Conservation (phyloP, 2,329 filamentous ascomycete genomes). For the Cladosporium sp. region DNA sequence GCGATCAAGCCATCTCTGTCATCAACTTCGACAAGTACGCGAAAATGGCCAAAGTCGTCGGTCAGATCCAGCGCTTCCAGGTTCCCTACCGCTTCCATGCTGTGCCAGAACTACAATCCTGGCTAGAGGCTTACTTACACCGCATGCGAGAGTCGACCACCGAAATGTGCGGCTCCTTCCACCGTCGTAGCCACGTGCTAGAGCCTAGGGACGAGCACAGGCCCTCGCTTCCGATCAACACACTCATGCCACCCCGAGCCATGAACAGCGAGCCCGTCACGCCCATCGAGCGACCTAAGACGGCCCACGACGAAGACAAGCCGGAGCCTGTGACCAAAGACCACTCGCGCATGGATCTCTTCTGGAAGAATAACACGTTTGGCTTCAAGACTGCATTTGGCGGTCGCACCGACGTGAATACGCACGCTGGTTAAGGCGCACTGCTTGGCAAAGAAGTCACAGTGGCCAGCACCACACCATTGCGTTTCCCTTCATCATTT, state of each 20-base stretch:
- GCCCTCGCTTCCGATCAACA: conserved; percentile 7
- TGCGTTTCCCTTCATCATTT: background rate
- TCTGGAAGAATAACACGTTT: conserved; percentile 26
- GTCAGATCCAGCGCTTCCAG: conserved; percentile 93
- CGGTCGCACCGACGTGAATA: conserved; percentile 12
- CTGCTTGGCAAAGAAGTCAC: background rate
- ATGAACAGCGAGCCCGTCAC: conserved; percentile 3
- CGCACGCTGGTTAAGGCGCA: background rate
- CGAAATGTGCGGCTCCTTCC: conserved; percentile 67
- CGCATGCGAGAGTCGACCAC: conserved; percentile 69
- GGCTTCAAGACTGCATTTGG: conserved; percentile 23
- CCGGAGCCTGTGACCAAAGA: conserved; percentile 16
- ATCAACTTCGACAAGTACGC: conserved; percentile 99
- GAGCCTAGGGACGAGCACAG: conserved; percentile 59
- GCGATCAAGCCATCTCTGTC: conserved; percentile 70
- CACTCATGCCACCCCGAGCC: conserved; percentile 11
- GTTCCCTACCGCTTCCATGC: conserved; percentile 84
- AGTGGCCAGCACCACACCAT: background rate
- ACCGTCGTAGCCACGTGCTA: conserved; percentile 80
- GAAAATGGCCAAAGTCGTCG: conserved; percentile 92
- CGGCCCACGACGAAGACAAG: conserved; percentile 21
- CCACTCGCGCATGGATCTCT: conserved; percentile 24
- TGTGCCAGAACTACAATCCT: conserved; percentile 86
- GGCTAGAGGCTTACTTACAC: conserved; percentile 80
- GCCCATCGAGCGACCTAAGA: conserved; percentile 28